Evolutionary conservation across 2,329 filamentous ascomycete genomes (phyloP).

Genomic region (Emericellopsis cladophorae): DNA sequence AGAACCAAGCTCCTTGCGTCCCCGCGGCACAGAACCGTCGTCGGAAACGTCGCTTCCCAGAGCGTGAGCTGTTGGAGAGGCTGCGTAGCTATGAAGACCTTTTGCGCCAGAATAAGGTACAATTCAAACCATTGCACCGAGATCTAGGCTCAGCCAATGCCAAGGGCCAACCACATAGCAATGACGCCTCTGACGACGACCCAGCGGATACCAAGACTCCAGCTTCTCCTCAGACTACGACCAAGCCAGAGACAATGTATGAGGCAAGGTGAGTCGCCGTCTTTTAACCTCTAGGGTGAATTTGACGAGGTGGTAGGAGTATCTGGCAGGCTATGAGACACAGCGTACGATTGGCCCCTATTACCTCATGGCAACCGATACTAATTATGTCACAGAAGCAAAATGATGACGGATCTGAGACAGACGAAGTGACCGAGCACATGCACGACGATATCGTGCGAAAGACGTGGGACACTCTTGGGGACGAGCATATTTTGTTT

Average conservation of each 20-base stretch:
- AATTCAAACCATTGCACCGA: constrained; percentile 32
- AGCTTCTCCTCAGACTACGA: too few species aligned
- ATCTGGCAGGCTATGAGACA: not conserved
- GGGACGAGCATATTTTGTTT: constrained; percentile 9
- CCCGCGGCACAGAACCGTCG: constrained; percentile 8
- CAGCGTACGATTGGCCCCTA: not conserved
- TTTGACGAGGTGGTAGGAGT: not conserved
- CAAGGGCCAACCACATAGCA: too few species aligned
- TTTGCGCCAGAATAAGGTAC: constrained; percentile 38
- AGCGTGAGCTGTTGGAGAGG: constrained; percentile 45
- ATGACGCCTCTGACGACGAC: too few species aligned
- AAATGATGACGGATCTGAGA: not conserved
- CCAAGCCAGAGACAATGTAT: too few species aligned
- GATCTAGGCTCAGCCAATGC: not conserved
- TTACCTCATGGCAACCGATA: not conserved
- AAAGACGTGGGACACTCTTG: constrained; percentile 11
- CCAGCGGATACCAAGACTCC: too few species aligned
- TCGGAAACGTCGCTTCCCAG: constrained; percentile 29
- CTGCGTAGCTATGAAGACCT: constrained; percentile 44
- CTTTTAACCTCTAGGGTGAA: too few species aligned
- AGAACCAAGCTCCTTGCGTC: constrained; percentile 7
- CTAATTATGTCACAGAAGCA: not conserved
- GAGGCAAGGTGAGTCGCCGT: too few species aligned
- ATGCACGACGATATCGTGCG: not conserved
- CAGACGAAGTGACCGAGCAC: not conserved